A percentile compares a stretch with the other conserved stretches of the same genome.
Conservation (phyloP, 2,329 filamentous ascomycete species). For the Myrmaecium sp. region DNA sequence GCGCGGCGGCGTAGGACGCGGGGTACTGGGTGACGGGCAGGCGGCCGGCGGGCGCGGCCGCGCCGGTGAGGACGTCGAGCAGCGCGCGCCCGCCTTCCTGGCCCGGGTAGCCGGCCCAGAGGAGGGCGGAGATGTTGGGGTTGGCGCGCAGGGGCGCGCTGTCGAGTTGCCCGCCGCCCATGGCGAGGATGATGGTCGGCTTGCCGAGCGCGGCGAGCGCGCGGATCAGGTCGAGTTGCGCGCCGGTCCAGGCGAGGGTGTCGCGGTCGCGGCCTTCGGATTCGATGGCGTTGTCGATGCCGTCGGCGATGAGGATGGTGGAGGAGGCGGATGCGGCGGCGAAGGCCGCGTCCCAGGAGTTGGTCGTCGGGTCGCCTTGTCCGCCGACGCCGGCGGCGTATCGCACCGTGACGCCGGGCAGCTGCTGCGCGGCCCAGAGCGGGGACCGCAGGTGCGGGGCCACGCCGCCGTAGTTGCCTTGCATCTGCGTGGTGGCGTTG, state of each 20-base stretch:
- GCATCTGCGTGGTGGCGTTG: conserved; percentile 39
- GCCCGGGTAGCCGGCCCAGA: conserved; percentile 44
- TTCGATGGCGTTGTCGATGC: conserved; percentile 36
- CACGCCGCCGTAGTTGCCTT: conserved; percentile 41
- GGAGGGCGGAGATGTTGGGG: conserved; percentile 30
- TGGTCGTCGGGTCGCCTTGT: conserved; percentile 13
- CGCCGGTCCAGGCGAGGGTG: conserved; percentile 33
- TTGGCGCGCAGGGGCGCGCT: conserved; percentile 31
- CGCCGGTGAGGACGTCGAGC: conserved; percentile 36
- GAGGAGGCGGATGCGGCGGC: conserved; percentile 28
- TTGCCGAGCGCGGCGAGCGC: conserved; percentile 30
- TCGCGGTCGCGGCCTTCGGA: conserved; percentile 35
- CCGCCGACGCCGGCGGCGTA: conserved; percentile 24
- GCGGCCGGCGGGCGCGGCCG: conserved; percentile 33
- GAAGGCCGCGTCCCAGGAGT: conserved; percentile 7
- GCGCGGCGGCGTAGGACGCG: conserved; percentile 29
- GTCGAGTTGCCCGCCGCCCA: conserved; percentile 36
- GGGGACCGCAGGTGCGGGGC: conserved; percentile 40
- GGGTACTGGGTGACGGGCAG: conserved; percentile 41
- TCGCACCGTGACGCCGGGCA: conserved; percentile 27
- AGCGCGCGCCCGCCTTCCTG: conserved; percentile 41
- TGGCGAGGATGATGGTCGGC: conserved; percentile 34
- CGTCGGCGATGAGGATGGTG: conserved; percentile 37
- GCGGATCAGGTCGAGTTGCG: conserved; percentile 34
- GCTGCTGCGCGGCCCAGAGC: conserved; percentile 32